Evolutionary conservation across 2,329 filamentous ascomycete species (phyloP).

Genomic region (Ophiosphaerella herpotricha): DNA sequence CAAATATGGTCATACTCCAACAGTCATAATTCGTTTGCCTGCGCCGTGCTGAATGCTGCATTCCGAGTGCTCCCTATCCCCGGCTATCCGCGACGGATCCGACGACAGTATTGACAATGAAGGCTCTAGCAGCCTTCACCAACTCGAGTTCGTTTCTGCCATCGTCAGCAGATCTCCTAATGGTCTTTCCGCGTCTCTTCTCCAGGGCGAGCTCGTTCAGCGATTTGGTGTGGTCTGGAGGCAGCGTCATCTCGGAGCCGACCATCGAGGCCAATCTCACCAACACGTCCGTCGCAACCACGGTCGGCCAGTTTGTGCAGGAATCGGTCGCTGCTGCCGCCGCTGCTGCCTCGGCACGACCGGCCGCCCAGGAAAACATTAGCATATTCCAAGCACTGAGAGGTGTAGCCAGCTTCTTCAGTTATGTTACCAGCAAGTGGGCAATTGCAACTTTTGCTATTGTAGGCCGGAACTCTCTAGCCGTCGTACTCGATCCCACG

Average conservation of each 20-base stretch:
- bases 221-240: constrained; percentile 61
- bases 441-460: constrained; percentile 84
- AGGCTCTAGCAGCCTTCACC: constrained; percentile 25
- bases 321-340: constrained; percentile 48
- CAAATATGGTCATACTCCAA: background rate
- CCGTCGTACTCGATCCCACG: background rate
- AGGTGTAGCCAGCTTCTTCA: constrained; percentile 83
- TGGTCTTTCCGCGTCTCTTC: constrained; percentile 71
- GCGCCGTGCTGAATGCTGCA: background rate
- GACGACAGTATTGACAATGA: constrained; percentile 21
- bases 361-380: constrained; percentile 37
- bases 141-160: constrained; percentile 53
- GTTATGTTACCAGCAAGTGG: constrained; percentile 72
- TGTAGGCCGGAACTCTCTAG: constrained; percentile 48
- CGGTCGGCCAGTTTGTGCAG: constrained; percentile 48
- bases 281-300: constrained; percentile 47
- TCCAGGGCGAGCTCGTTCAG: constrained; percentile 68
- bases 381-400: constrained; percentile 59
- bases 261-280: constrained; percentile 53
- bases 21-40: background rate
- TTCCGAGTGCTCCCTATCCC: constrained; percentile 2
- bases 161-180: constrained; percentile 69
- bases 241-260: constrained; percentile 64
- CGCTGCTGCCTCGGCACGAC: constrained; percentile 43
- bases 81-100: constrained; percentile 7